Evolutionary conservation across 768 basidiomycete species (phyloP).

Genomic region (Leccinum subtestaceum): DNA sequence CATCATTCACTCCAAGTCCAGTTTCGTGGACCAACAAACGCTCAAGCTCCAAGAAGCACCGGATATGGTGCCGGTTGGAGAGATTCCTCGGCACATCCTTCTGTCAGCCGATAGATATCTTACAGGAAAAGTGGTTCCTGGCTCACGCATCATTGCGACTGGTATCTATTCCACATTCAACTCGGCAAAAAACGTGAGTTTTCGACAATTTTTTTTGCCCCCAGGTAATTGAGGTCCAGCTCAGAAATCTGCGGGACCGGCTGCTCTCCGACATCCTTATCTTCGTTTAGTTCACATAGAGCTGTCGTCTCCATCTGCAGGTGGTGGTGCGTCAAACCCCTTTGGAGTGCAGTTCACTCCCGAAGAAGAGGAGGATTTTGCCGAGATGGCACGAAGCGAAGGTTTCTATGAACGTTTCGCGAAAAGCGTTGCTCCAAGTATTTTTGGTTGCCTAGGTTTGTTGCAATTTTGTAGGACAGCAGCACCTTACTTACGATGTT

Average conservation of each 20-base stretch:
- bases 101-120: constrained; percentile 88
- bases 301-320: constrained; percentile 73
- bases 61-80: constrained; percentile 99
- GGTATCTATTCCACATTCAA: constrained; percentile 98
- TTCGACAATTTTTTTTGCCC: background rate
- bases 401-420: constrained; percentile 93
- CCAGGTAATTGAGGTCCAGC: background rate
- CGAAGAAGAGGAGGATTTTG: constrained; percentile 97
- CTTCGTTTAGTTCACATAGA: constrained; percentile 92
- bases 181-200: constrained; percentile 73
- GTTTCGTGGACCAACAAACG: constrained; percentile 93
- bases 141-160: constrained; percentile 91
- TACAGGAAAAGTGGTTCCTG: constrained; percentile 91
- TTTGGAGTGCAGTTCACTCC: constrained; percentile 88
- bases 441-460: constrained; percentile 88
- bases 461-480: background rate
- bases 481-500: constrained; percentile 7
- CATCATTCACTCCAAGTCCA: constrained; percentile 91
- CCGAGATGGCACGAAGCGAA: constrained; percentile 83
- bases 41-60: constrained; percentile 98
- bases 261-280: constrained; percentile 91
- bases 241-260: constrained; percentile 78
- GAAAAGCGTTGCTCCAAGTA: constrained; percentile 93
- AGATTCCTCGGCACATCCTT: constrained; percentile 92
- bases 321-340: constrained; percentile 72